Percentiles rank a stretch among this genome's conserved stretches.
These are phyloP conservation scores for Rhizophora mangle DNA, from an alignment of 345 rosid genomes.

Conservation along the genomic window DNA sequence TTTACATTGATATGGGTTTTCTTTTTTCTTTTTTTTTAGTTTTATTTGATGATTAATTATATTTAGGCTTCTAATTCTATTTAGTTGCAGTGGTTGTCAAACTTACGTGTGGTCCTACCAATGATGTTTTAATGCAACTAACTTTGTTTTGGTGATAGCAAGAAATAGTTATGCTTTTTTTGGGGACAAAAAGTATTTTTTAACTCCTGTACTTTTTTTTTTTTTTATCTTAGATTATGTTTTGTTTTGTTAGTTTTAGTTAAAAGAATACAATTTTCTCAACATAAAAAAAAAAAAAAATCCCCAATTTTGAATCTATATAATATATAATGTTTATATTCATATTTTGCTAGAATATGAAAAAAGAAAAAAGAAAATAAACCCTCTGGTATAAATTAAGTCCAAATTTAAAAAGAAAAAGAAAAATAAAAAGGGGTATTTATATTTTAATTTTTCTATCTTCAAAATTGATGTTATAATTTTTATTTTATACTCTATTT, in stretches of 20 bases:
- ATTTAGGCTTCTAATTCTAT: background rate
- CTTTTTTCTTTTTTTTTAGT: background rate
- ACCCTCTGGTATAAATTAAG: too few species aligned
- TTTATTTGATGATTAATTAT: background rate
- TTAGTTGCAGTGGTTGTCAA: background rate
- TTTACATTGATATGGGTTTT: background rate
- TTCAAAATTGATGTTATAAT: too few species aligned
- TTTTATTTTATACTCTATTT: too few species aligned
- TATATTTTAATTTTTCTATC: too few species aligned
- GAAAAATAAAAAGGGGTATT: too few species aligned
- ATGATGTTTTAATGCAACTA: background rate
- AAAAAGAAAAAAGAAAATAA: too few species aligned
- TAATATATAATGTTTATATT: too few species aligned
- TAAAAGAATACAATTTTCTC: background rate
- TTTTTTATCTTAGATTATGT: slow-evolving; percentile 23
- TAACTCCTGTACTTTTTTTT: background rate
- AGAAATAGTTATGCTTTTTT: background rate
- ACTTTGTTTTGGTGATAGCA: background rate
- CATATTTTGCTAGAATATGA: too few species aligned
- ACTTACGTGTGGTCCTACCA: slow-evolving; percentile 13
- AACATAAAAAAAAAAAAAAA: background rate
- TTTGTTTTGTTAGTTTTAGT: slow-evolving; percentile 29
- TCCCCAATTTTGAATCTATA: too few species aligned
- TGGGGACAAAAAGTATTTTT: background rate
- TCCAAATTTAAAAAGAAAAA: too few species aligned